Evolutionary conservation across 2,329 filamentous ascomycete species (phyloP), one percentile per base, ranked within the genome.

Genomic region (Orbilia ellipsospora): DNA sequence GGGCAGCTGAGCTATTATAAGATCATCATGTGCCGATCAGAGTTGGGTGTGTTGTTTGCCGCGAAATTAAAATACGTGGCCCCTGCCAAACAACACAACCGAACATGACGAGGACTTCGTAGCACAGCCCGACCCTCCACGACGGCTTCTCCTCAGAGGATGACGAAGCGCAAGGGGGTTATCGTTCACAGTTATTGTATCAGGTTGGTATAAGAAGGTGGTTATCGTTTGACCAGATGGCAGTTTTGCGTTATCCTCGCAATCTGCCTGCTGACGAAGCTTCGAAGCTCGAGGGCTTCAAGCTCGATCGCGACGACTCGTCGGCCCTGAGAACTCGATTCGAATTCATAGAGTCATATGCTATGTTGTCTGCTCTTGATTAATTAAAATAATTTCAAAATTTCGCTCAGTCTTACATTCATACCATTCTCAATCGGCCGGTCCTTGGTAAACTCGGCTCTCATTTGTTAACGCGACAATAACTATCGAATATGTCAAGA

Each of bases 1-100:
- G 26, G 23, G 40, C 13, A 69, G 65, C 56, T 52, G 66, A 57
- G 66, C 66, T 70, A 70, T 63, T 70, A 70, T 63, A 48, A 59
- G 44, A 15, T 13, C 3, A 52, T 52, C 48, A 52, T 18, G 16
- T 52, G 48, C 16, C 13, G 44, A 18, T 48, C 16, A n/a, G 44
- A 48, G 5, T 48, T 15, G 7, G 5, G 18, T 18, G 48, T 6
- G 48, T 48, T 48, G 18, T 23, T 18, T 12, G 16, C 36, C n/a
- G 13, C 23, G 12, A 48, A 68, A 54, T 57, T 54, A 51, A 59
- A 40, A 12, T 57, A 70, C 66, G 66, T 70, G 66, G 66, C 66
- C 66, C 66, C 66, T 70, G 66, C 65, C 57, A 23, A 36, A 56
- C 56, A 56, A 56, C 42, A 52, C 59, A 69, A 55, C n/a, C 48